Evolutionary conservation across 202 grass and related monocot genomes (phyloP).

Genomic region (Schoenoplectus tabernaemontani): DNA sequence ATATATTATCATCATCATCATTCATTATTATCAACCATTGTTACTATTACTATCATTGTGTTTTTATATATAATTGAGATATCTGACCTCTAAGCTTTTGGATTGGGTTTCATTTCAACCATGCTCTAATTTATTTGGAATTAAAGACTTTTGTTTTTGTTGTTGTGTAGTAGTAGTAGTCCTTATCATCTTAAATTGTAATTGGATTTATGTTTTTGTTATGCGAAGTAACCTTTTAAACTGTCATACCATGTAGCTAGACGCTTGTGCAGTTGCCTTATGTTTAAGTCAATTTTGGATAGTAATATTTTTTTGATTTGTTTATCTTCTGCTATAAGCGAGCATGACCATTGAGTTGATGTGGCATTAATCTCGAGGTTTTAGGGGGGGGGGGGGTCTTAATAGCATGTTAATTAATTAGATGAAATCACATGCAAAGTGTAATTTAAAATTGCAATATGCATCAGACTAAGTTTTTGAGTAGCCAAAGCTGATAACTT

Average conservation of each 20-base stretch:
- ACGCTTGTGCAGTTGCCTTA: neutral
- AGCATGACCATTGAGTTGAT: neutral
- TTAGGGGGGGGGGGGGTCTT: neutral
- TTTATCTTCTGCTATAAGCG: neutral
- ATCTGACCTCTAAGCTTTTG: no score
- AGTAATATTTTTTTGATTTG: neutral
- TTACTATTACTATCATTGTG: no score
- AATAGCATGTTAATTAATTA: neutral
- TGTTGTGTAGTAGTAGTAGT: no score
- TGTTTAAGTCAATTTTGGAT: neutral
- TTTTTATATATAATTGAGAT: no score
- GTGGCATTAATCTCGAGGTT: neutral
- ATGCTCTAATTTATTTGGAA: no score
- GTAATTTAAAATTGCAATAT: neutral
- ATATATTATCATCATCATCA: no score
- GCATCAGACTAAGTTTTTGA: neutral
- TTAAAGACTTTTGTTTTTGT: no score
- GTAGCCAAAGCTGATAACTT: neutral
- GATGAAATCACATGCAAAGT: conserved; percentile 8
- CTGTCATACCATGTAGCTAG: neutral
- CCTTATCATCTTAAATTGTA: neutral
- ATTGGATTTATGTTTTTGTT: neutral
- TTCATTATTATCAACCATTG: no score
- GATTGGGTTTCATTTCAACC: no score
- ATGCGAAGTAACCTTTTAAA: neutral